These are phyloP conservation scores for Rhizodiscina lignyota DNA, from an alignment of 495 filamentous ascomycete species.

Conservation along the genomic window DNA sequence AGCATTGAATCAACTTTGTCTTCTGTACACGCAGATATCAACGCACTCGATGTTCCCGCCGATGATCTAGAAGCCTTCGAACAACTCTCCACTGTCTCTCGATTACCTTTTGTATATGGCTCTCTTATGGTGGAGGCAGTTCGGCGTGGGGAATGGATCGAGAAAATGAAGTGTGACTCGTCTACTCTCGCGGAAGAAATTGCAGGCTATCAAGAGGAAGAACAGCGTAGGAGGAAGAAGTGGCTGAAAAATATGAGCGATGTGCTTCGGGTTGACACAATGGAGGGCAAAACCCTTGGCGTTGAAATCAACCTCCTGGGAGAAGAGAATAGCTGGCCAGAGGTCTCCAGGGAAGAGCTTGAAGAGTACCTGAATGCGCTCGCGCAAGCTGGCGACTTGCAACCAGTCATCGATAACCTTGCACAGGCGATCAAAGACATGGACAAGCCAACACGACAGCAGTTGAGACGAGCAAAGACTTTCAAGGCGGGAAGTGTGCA, in stretches of 20 bases:
- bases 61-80: slow-evolving; percentile 59
- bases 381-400: slow-evolving; percentile 40
- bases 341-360: slow-evolving; percentile 37
- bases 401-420: slow-evolving; percentile 47
- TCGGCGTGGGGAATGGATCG: slow-evolving; percentile 72
- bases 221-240: slow-evolving; percentile 69
- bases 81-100: slow-evolving; percentile 52
- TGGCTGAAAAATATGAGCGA: slow-evolving; percentile 70
- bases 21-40: slow-evolving; percentile 51
- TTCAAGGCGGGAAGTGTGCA: slow-evolving; percentile 96
- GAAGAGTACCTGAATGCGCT: slow-evolving; percentile 36
- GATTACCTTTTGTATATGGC: slow-evolving; percentile 77
- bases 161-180: slow-evolving; percentile 75
- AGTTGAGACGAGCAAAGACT: slow-evolving; percentile 62
- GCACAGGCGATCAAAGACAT: slow-evolving; percentile 41
- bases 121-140: slow-evolving; percentile 74
- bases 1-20: slow-evolving; percentile 56
- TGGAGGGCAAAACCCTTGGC: slow-evolving; percentile 49
- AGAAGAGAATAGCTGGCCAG: slow-evolving; percentile 66
- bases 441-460: slow-evolving; percentile 58
- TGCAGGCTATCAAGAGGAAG: slow-evolving; percentile 77
- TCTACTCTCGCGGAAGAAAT: slow-evolving; percentile 79
- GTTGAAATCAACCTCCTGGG: slow-evolving; percentile 76
- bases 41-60: slow-evolving; percentile 48
- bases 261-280: slow-evolving; percentile 33